Evolutionary conservation across 176 grass and related monocot genomes (phyloP).

Genomic region (Luzula sylvatica): DNA sequence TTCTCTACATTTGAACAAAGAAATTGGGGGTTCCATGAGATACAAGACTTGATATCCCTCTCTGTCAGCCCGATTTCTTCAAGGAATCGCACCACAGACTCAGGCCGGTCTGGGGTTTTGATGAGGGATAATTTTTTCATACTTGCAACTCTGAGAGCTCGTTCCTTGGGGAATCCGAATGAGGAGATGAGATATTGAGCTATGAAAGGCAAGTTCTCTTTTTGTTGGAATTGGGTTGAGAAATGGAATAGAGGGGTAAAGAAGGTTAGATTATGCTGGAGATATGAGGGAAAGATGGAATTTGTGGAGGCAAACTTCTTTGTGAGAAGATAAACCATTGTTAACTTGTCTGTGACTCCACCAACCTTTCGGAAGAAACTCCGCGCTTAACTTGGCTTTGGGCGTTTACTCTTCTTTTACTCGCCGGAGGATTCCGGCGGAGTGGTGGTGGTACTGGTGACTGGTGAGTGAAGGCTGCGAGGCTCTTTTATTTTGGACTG

Average conservation of each 20-base stretch:
- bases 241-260: not conserved
- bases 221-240: not conserved
- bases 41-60: not conserved
- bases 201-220: slow-evolving; percentile 7
- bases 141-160: not conserved
- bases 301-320: too few relatives aligned
- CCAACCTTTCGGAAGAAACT: too few relatives aligned
- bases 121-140: not conserved
- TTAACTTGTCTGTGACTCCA: too few relatives aligned
- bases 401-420: too few relatives aligned
- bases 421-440: too few relatives aligned
- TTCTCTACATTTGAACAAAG: not conserved
- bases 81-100: slow-evolving; percentile 7
- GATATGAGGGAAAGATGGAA: not conserved
- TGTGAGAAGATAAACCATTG: too few relatives aligned
- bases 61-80: not conserved
- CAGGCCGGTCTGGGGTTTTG: not conserved
- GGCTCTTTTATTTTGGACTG: too few relatives aligned
- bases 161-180: not conserved
- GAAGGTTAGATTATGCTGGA: not conserved
- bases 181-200: slow-evolving; percentile 5
- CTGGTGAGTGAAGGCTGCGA: too few relatives aligned
- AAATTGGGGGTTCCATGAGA: not conserved
- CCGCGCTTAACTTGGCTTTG: too few relatives aligned
- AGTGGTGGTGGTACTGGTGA: too few relatives aligned